These are phyloP conservation scores for Saururus chinensis DNA, from an alignment of 164 flowering plant species.

Conservation along the genomic window DNA sequence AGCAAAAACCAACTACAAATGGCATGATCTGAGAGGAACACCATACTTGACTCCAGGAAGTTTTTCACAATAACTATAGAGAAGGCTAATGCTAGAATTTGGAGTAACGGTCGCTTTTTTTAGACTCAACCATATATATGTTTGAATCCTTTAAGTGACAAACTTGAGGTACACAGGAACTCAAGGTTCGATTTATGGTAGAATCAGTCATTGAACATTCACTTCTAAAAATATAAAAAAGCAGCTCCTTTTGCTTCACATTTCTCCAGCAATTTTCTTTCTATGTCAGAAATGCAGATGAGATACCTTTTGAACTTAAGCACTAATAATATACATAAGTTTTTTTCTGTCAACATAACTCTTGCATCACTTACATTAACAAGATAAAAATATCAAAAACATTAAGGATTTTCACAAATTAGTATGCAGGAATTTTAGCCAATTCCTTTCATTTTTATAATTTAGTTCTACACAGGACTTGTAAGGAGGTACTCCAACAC, in stretches of 20 bases:
- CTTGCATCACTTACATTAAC: too few species aligned
- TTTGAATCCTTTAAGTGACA: slow-evolving; percentile 19
- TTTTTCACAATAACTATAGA: slow-evolving; percentile 55
- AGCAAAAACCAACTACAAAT: not conserved
- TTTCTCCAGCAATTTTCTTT: slow-evolving; percentile 49
- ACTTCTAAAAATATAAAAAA: slow-evolving; percentile 55
- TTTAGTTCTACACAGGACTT: too few species aligned
- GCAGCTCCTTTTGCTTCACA: slow-evolving; percentile 42
- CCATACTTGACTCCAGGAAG: slow-evolving; percentile 71
- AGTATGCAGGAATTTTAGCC: too few species aligned
- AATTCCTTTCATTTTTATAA: too few species aligned
- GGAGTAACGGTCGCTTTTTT: slow-evolving; percentile 66
- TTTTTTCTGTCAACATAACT: too few species aligned
- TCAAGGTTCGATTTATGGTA: slow-evolving; percentile 42
- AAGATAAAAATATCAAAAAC: too few species aligned
- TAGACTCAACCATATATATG: slow-evolving; percentile 47
- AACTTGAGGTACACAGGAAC: slow-evolving; percentile 19
- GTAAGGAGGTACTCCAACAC: too few species aligned
- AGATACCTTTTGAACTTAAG: not conserved
- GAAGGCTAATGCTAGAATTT: slow-evolving; percentile 58
- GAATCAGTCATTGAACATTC: slow-evolving; percentile 49
- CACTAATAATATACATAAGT: too few species aligned
- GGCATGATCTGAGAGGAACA: not conserved
- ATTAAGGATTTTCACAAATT: too few species aligned
- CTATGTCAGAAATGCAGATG: not conserved